Evolutionary conservation across 169 alveolate species (phyloP).

Genomic region (Cyclospora cayetanensis): DNA sequence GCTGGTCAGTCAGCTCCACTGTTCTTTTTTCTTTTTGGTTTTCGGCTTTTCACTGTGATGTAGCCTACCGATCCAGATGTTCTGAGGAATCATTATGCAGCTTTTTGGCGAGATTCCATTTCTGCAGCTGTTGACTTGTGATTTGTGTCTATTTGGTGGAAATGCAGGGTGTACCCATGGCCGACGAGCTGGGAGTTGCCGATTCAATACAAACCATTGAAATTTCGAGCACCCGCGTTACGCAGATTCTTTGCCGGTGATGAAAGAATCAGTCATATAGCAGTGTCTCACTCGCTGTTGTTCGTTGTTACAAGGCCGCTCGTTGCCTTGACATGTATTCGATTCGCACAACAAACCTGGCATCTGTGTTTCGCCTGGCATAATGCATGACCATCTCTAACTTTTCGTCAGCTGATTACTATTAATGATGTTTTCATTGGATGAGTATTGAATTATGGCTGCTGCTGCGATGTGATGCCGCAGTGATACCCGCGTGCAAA

Average conservation of each 20-base stretch:
- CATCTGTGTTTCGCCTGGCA: too few species aligned
- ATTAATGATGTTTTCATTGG: too few species aligned
- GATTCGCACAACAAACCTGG: too few species aligned
- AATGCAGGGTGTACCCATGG: slow-evolving; percentile 86
- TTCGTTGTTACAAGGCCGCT: too few species aligned
- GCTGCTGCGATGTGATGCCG: neutral
- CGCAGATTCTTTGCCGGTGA: slow-evolving; percentile 67
- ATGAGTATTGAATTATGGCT: neutral
- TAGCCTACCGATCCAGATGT: too few species aligned
- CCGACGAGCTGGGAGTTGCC: slow-evolving; percentile 97
- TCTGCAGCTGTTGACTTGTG: neutral
- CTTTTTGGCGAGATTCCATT: too few species aligned
- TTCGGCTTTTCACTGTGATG: neutral
- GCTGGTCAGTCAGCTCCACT: slow-evolving; percentile 80
- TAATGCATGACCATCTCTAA: too few species aligned
- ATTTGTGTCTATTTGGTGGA: neutral
- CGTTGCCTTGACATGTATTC: too few species aligned
- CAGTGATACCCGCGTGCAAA: slow-evolving; percentile 72
- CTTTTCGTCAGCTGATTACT: too few species aligned
- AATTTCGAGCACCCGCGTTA: slow-evolving; percentile 92
- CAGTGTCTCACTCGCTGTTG: too few species aligned
- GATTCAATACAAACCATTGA: slow-evolving; percentile 93
- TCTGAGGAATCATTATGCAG: neutral
- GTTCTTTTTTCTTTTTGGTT: neutral
- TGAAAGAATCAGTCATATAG: neutral